A percentile compares a stretch with the other conserved stretches of the same genome.
phyloP scores from a whole-genome alignment of 202 grass and related monocot species.

The Zizania palustris region DNA sequence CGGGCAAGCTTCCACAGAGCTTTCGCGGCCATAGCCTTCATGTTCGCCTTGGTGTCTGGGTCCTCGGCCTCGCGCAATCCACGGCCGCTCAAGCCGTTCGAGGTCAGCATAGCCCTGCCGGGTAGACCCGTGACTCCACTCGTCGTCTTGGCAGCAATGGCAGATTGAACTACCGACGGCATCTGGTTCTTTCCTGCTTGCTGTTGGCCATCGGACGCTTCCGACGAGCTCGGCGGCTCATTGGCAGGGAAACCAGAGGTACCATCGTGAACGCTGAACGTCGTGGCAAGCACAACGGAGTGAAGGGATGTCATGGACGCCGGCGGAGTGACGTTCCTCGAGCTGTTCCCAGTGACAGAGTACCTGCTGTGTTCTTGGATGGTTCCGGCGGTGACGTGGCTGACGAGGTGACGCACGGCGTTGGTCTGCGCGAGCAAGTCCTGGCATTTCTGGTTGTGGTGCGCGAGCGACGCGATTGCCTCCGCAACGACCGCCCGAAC shows the following conservation, averaged over 20 bases:
- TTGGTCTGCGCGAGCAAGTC: constrained; percentile 68
- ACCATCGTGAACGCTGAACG: constrained; percentile 49
- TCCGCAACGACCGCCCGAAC: constrained; percentile 70
- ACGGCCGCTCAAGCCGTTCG: constrained; percentile 29
- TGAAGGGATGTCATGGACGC: constrained; percentile 47
- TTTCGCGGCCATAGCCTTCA: constrained; percentile 87
- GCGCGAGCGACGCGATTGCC: constrained; percentile 62
- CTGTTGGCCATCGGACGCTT: neutral
- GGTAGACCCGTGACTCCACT: constrained; percentile 4
- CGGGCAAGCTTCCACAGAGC: constrained; percentile 72
- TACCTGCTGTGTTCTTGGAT: constrained; percentile 85
- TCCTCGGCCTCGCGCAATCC: constrained; percentile 61
- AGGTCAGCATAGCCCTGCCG: constrained; percentile 17
- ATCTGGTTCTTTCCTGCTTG: constrained; percentile 49
- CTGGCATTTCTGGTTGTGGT: constrained; percentile 52
- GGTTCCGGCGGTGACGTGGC: constrained; percentile 65
- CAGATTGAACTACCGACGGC: constrained; percentile 63
- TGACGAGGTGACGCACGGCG: constrained; percentile 62
- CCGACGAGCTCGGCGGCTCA: constrained; percentile 14
- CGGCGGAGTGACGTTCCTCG: neutral
- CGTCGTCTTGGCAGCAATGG: constrained; percentile 43
- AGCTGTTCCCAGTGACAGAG: constrained; percentile 26
- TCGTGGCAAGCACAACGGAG: constrained; percentile 65
- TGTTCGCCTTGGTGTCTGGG: constrained; percentile 55
- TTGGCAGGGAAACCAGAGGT: constrained; percentile 9